Conservation (phyloP, 192 early-diverging fungal genomes). For the Linnemannia elongata region DNA sequence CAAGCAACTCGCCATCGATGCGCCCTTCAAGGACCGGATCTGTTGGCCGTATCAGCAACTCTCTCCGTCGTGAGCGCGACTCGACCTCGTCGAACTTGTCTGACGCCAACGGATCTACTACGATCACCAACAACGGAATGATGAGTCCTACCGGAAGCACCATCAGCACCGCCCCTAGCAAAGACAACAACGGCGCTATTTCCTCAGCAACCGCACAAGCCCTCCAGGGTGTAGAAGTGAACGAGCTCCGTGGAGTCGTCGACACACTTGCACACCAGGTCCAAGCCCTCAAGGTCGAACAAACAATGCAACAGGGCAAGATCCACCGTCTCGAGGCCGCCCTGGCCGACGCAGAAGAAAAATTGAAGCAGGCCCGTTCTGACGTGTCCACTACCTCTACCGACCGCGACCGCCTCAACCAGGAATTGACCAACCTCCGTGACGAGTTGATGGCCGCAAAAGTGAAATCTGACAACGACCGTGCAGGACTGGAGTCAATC, state of each 20-base stretch:
- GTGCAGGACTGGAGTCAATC: slow-evolving; percentile 47
- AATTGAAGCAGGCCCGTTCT: slow-evolving; percentile 51
- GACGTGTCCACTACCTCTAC: slow-evolving; percentile 49
- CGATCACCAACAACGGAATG: neutral
- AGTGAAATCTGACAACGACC: slow-evolving; percentile 56
- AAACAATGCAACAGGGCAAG: slow-evolving; percentile 52
- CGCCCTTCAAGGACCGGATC: slow-evolving; percentile 32
- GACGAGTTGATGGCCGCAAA: slow-evolving; percentile 53
- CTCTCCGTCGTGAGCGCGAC: slow-evolving; percentile 31
- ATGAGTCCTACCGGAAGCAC: neutral
- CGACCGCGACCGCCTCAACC: slow-evolving; percentile 50
- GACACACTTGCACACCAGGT: slow-evolving; percentile 54
- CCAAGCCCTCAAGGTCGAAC: slow-evolving; percentile 51
- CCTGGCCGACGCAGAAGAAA: slow-evolving; percentile 60
- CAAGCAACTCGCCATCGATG: slow-evolving; percentile 9
- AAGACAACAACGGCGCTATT: slow-evolving; percentile 13
- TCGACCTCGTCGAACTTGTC: slow-evolving; percentile 30
- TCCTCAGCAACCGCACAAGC: slow-evolving; percentile 50
- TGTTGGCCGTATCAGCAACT: slow-evolving; percentile 4
- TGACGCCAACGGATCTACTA: neutral
- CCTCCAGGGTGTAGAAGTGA: slow-evolving; percentile 48
- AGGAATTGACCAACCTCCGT: slow-evolving; percentile 57
- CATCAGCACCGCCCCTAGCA: neutral
- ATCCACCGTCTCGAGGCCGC: slow-evolving; percentile 58
- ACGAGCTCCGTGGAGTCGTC: slow-evolving; percentile 46